Evolutionary conservation across 129 eudicot species (phyloP), one percentile per base, ranked within the genome.

Genomic region (Chrysanthemum lavandulifolium): DNA sequence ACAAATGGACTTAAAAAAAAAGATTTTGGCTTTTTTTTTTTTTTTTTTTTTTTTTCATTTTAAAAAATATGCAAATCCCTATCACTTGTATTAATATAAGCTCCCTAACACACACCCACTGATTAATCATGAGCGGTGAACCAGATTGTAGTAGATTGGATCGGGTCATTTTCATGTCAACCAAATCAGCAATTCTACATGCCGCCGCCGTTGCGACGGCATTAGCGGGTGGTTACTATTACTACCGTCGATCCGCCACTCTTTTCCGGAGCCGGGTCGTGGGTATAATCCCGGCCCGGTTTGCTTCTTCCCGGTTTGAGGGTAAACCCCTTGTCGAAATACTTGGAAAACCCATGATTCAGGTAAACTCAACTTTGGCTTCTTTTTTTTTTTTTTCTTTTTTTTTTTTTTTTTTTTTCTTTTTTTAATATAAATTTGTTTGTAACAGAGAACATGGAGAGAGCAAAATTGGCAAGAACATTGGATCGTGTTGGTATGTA

Each of bases 331-430:
- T 94, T 29, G 91, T 90, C 47, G 72, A 90, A 19, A 94, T 94
- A 77, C 99, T 88, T 58, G 97, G 97, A 69, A 94, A 94, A 84
- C 97, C 97, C 68, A 94, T 94, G 99, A 94, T 94, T 84, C 99
- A 94, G 91, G 97, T 40, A 40, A 6, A 6, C 6, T 40, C 47
- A 40, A 6, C 47, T 40, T 40, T 40, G 8, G 5, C 0, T 31
- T 31, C 1, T 6, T 36, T 36, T 36, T 36, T 33, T 33, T 10
- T 50, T 50, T 50, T 50, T 50, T 10, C 2, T 50, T 12, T 50
- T 50, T 50, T 10, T 50, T 50, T 50, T 50, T 11, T 9, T 10
- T 50, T 50, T 50, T 50, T 50, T 10, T 10, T 50, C 11, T 50
- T 50, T 50, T 10, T 50, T 50, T 50, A 5, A 5, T 36, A 21